Conservation (phyloP, 2,329 filamentous ascomycete genomes). For the Plectosphaerella plurivora region DNA sequence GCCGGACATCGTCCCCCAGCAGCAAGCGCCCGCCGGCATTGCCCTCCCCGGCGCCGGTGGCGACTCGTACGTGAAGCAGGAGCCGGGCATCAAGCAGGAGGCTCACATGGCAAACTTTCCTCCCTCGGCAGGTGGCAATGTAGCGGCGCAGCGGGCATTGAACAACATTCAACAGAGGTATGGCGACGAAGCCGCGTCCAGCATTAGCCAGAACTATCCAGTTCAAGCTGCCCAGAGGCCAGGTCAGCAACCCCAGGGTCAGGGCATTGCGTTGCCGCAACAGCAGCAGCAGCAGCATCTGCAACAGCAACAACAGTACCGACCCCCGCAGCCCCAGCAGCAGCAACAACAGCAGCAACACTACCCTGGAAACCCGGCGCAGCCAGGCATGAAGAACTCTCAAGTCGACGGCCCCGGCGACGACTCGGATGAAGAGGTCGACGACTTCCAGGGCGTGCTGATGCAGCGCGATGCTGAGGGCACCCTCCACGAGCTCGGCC, state of each 20-base stretch:
- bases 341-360: conserved; percentile 16
- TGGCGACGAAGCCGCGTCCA: conserved; percentile 59
- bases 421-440: conserved; percentile 40
- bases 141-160: conserved; percentile 51
- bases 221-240: background rate
- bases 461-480: conserved; percentile 51
- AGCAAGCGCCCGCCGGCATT: conserved; percentile 21
- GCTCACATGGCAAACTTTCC: conserved; percentile 25
- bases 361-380: conserved; percentile 15
- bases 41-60: conserved; percentile 6
- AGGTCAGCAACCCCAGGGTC: background rate
- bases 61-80: conserved; percentile 33
- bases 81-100: conserved; percentile 45
- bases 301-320: conserved; percentile 9
- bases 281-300: conserved; percentile 13
- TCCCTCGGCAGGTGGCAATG: conserved; percentile 16
- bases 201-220: conserved; percentile 43
- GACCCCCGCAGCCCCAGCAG: conserved; percentile 16
- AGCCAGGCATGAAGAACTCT: conserved; percentile 17
- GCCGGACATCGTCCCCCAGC: conserved; percentile 28
- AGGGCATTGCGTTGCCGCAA: background rate
- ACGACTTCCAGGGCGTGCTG: conserved; percentile 54
- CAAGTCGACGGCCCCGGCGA: conserved; percentile 74
- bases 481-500: conserved; percentile 50
- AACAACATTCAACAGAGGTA: conserved; percentile 55